Conservation (phyloP, 2,329 filamentous ascomycete genomes). For the Exophiala dermatitidis region DNA sequence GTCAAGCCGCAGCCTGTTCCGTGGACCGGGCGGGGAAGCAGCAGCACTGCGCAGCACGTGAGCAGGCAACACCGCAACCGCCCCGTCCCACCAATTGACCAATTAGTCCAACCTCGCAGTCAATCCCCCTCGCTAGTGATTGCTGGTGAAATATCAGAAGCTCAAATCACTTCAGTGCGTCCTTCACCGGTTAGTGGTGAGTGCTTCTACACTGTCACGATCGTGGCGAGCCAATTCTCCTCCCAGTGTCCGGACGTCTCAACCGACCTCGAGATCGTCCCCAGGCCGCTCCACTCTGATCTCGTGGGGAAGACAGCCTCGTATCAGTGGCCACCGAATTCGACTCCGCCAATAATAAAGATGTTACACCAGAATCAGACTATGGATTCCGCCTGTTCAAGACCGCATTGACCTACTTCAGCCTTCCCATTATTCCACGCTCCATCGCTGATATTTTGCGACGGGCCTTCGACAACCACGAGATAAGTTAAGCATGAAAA, state of each 20-base stretch:
- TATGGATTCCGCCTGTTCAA: neutral
- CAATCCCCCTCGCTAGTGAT: no score
- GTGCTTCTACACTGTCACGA: neutral
- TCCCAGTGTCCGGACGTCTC: neutral
- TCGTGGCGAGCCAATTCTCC: no score
- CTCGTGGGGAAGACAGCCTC: constrained; percentile 1
- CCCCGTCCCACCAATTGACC: no score
- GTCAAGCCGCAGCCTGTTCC: constrained; percentile 10
- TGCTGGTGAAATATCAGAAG: neutral
- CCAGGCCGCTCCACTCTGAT: neutral
- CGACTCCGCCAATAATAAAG: neutral
- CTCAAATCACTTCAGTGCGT: neutral
- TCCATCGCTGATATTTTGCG: constrained; percentile 4
- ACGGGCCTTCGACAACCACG: constrained; percentile 6
- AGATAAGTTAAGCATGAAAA: constrained; percentile 23
- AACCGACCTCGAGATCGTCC: neutral
- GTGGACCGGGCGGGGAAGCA: constrained; percentile 7
- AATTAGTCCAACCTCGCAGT: no score
- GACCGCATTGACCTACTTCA: neutral
- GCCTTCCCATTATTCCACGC: constrained; percentile 1
- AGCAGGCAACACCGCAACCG: constrained; percentile 1
- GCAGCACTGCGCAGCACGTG: neutral
- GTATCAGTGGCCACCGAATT: neutral
- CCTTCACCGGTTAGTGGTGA: neutral
- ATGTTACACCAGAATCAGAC: constrained; percentile 1